phyloP scores from a whole-genome alignment of 345 rosid genomes.

The Jatropha curcas region DNA sequence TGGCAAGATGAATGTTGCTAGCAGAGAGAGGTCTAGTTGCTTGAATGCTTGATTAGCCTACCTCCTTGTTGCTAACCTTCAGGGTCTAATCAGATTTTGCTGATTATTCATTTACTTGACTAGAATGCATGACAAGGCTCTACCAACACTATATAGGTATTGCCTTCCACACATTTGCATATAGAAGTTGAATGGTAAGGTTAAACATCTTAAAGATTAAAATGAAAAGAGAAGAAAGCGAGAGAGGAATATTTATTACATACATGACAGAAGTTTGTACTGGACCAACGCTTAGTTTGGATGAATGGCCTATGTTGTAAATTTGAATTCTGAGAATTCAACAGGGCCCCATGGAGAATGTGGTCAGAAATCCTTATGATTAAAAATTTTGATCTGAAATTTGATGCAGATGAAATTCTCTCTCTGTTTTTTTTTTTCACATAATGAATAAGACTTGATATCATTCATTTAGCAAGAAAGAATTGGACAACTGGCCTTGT shows the following conservation, averaged over 20 bases:
- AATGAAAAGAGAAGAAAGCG: background rate
- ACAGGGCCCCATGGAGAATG: no score
- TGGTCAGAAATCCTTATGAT: no score
- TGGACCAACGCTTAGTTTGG: no score
- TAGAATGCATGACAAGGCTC: background rate
- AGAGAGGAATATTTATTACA: background rate
- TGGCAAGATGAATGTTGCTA: background rate
- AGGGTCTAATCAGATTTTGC: background rate
- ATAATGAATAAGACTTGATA: background rate
- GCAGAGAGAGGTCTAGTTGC: background rate
- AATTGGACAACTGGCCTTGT: background rate
- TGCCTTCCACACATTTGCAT: background rate
- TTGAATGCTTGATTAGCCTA: background rate
- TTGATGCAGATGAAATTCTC: background rate
- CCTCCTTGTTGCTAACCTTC: background rate
- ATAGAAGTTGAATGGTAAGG: background rate
- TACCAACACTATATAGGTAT: background rate
- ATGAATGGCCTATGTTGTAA: background rate
- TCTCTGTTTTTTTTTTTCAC: background rate
- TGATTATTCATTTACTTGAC: background rate
- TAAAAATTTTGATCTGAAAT: background rate
- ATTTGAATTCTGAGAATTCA: background rate
- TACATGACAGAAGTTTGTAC: background rate
- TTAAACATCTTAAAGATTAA: background rate
- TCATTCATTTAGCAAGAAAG: background rate